Base-by-base conservation (phyloP, 1,284 basidiomycete species). In the Takashimella koratensis region DNA sequence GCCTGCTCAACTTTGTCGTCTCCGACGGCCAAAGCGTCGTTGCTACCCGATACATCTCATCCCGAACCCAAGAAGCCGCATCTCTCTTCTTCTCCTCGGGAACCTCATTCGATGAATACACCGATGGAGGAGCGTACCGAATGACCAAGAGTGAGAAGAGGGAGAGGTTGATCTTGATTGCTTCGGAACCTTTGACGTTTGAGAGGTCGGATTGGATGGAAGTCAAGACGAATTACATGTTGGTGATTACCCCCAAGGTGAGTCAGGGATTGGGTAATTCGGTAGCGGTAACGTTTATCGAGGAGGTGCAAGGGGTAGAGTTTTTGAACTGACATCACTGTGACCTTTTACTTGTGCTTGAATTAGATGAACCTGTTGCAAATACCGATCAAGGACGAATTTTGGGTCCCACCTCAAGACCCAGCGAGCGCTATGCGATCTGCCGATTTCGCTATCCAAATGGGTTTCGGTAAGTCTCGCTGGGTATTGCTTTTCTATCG, bases 71-170 rank as follows among this genome's bases (percentile, higher is more conserved):
- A 56, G 93, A 97, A 73, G 95, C 94, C 1, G 93, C 95, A 1
- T 95, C 90, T 24, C 75, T 97, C 71, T 96, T 93, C 86, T 97
- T 93, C 75, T 94, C 91, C 2, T 94, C 90, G 1, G 93, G 94
- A 1, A 95, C 90, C 2, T 85, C 86, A 12, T 98, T 98, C 68
- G 91, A 89, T 62, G 92, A 97, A 76, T 92, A 90, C 66, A 84
- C 86, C 24, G 84, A 76, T 12, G 88, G 89, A 5, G 89, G 90
- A 19, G 85, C 94, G 72, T 95, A 95, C 74, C 85, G 86, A 67
- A 97, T 96, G 93, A 87, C 87, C 20, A 98, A 98, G 75, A 85
- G 86, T 39, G 95, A 98, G 77, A 97, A 96, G 77, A 81, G 95
- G 56, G 75, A 76, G 58, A 70, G 90, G 64, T 92, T 96, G 66